Percentiles rank a stretch among this genome's conserved stretches.
phyloP scores from a whole-genome alignment of 2,329 filamentous ascomycete species.

The Colletotrichum sojae region DNA sequence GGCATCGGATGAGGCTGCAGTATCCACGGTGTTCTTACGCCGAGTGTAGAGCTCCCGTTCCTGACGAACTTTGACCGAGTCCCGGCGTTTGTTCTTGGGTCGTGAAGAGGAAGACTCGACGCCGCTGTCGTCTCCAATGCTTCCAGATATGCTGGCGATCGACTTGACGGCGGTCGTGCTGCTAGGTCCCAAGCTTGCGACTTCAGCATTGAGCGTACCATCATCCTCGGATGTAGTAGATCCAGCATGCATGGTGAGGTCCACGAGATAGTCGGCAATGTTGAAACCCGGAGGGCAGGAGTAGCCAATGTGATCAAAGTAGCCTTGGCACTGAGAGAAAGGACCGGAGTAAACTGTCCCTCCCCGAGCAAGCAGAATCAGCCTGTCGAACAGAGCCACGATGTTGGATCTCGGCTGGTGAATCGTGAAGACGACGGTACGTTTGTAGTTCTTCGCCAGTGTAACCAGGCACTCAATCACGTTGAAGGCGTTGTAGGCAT shows the following conservation, averaged over 20 bases:
- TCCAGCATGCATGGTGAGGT: constrained; percentile 96
- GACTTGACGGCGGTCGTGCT: constrained; percentile 92
- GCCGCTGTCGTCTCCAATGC: constrained; percentile 76
- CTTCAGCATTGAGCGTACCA: constrained; percentile 67
- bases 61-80: constrained; percentile 88
- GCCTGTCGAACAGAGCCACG: constrained; percentile 93
- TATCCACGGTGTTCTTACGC: constrained; percentile 76
- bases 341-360: constrained; percentile 94
- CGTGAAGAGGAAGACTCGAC: constrained; percentile 73
- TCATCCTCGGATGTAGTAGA: constrained; percentile 72
- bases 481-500: constrained; percentile 98
- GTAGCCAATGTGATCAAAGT: constrained; percentile 94
- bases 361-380: constrained; percentile 92
- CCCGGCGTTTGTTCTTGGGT: constrained; percentile 78
- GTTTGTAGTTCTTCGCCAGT: constrained; percentile 94
- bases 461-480: constrained; percentile 97
- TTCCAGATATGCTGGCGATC: constrained; percentile 85
- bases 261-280: constrained; percentile 97
- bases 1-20: constrained; percentile 73
- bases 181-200: constrained; percentile 81
- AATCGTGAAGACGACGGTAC: constrained; percentile 98
- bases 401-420: constrained; percentile 99
- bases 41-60: constrained; percentile 92
- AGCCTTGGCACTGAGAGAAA: constrained; percentile 88
- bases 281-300: constrained; percentile 97